Conservation (phyloP, 495 filamentous ascomycete genomes). For the Penicillium pancosmium region DNA sequence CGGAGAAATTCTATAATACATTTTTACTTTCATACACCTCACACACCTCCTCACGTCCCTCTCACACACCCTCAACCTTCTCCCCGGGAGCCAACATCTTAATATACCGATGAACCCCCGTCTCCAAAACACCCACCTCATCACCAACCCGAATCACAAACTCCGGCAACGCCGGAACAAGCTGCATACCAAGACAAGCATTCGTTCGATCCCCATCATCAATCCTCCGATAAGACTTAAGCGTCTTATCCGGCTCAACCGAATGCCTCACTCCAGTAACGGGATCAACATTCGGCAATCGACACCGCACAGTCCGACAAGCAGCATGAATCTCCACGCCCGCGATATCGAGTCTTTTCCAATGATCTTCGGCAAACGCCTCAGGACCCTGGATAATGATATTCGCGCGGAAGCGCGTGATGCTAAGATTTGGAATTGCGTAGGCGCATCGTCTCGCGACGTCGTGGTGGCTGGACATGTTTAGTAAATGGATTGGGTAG, state of each 20-base stretch:
- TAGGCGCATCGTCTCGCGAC: constrained; percentile 52
- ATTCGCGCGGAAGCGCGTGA: constrained; percentile 80
- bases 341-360: constrained; percentile 69
- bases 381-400: constrained; percentile 69
- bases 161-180: constrained; percentile 31
- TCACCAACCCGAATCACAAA: constrained; percentile 62
- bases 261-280: constrained; percentile 69
- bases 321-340: constrained; percentile 56
- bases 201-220: constrained; percentile 70
- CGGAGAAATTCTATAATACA: too few species aligned
- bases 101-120: constrained; percentile 65
- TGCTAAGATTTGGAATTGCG: constrained; percentile 64
- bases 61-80: constrained; percentile 39
- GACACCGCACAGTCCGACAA: constrained; percentile 77
- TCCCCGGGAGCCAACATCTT: constrained; percentile 49
- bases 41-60: too few species aligned
- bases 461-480: constrained; percentile 71
- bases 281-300: constrained; percentile 81
- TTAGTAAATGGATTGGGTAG: constrained; percentile 84
- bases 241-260: constrained; percentile 71
- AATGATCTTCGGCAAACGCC: constrained; percentile 73
- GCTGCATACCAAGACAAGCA: constrained; percentile 78
- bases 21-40: not conserved
- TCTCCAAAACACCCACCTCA: constrained; percentile 59
- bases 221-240: constrained; percentile 70